Base-by-base conservation (phyloP, 441 rosid species). In the Brassica balearica region DNA sequence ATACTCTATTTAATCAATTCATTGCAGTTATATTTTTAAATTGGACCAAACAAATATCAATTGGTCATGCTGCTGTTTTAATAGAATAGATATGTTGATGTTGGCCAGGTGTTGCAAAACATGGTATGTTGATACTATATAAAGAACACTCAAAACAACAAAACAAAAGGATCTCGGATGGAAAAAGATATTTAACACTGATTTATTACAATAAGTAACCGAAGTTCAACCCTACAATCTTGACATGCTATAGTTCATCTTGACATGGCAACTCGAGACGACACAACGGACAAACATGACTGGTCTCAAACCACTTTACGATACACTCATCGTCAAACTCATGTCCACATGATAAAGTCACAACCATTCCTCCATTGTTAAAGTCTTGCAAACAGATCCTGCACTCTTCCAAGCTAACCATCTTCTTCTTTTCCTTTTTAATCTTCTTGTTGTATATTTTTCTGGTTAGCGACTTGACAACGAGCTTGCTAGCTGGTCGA, bases 211-310 rank as follows among this genome's bases (percentile, higher is more conserved):
- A 12, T 29, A 43, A 17, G 73, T 10, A 56, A 56, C 46, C 61
- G 34, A 5, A 43, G 27, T 22, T 5, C 22, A 5, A 56, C 12
- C 61, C 61, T 17, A 85, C 59, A 53, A 14, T 53, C 20, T 6
- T 15, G 9, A 53, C 20, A 53, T 53, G 20, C 7, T 8, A 58
- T 23, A 48, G n/a, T 27, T 15, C 8, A 46, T 73, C 70, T 22
- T 68, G 64, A 46, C 68, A n/a, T 6, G 67, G 32, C 71, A 69
- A 55, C 64, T 58, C 14, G 15, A 58, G 51, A 58, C 69, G 73
- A 25, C 82, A 80, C 48, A 65, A 0, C 1, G 82, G 80, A 65
- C 76, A 80, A 22, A 60, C 22, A 53, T 75, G 73, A 46, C 74
- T 70, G 0, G 66, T 69, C 69, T 62, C 23, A 4, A 69, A 32